These are phyloP conservation scores for Termitomyces sp. DNA, from an alignment of 768 basidiomycete species.

Conservation along the genomic window DNA sequence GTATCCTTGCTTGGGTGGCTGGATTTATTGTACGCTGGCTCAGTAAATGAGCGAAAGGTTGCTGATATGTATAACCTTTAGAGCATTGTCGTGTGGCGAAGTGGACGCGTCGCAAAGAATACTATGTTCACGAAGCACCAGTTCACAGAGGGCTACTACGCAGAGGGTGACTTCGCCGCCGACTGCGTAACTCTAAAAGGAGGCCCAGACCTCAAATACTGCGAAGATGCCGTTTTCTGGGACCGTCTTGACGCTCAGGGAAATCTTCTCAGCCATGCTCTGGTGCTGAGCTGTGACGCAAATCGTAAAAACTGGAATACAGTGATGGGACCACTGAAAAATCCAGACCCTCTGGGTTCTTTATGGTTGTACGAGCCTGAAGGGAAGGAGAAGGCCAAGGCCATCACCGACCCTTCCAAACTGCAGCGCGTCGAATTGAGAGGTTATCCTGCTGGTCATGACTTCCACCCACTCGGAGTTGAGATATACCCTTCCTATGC, in stretches of 20 bases:
- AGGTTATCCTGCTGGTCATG: conserved; percentile 49
- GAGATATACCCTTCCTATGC: conserved; percentile 47
- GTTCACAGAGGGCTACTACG: conserved; percentile 46
- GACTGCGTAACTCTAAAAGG: conserved; percentile 38
- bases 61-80: conserved; percentile 14
- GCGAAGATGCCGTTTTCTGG: conserved; percentile 68
- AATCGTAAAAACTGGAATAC: conserved; percentile 66
- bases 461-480: conserved; percentile 71
- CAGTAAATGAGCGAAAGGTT: neutral
- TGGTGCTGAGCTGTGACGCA: conserved; percentile 50
- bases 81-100: conserved; percentile 41
- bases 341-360: conserved; percentile 53
- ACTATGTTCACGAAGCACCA: conserved; percentile 33
- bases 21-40: conserved; percentile 13
- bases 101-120: conserved; percentile 33
- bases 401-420: conserved; percentile 10
- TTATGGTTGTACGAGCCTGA: conserved; percentile 50
- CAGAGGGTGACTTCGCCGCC: conserved; percentile 38
- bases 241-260: conserved; percentile 40
- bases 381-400: conserved; percentile 3
- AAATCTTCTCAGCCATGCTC: conserved; percentile 33
- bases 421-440: conserved; percentile 37
- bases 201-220: conserved; percentile 37
- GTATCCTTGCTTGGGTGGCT: conserved; percentile 12
- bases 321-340: conserved; percentile 61